phyloP scores from a whole-genome alignment of 176 grass and related monocot species.

The Cenchrus americanus region DNA sequence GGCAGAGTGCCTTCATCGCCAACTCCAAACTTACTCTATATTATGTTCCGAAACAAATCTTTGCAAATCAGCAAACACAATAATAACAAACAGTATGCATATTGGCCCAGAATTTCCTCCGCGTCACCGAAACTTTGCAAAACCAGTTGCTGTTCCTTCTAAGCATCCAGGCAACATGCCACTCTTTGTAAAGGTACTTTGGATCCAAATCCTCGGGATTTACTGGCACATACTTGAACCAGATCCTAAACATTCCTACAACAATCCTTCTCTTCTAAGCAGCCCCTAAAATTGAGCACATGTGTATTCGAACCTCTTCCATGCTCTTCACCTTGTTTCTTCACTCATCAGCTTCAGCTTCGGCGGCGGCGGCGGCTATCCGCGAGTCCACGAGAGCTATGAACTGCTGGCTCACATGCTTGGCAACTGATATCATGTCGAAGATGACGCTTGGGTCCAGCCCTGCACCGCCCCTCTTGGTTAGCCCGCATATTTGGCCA shows the following conservation, averaged over 20 bases:
- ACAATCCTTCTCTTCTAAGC: neutral
- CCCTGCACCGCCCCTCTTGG: conserved; percentile 74
- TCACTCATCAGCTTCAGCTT: conserved; percentile 40
- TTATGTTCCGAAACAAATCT: too few species aligned
- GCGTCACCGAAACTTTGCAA: neutral
- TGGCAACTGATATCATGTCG: conserved; percentile 86
- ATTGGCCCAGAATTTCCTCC: neutral
- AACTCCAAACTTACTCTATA: too few species aligned
- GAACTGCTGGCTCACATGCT: conserved; percentile 65
- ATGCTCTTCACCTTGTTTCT: neutral
- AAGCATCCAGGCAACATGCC: neutral
- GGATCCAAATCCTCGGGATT: neutral
- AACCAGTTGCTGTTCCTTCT: neutral
- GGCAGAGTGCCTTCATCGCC: too few species aligned
- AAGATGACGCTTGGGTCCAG: conserved; percentile 80
- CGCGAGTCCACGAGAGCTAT: conserved; percentile 64
- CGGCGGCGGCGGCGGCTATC: conserved; percentile 56
- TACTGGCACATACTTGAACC: neutral
- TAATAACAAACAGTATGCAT: too few species aligned
- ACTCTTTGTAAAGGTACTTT: neutral
- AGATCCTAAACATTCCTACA: neutral
- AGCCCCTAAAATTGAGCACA: neutral
- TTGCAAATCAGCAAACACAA: too few species aligned
- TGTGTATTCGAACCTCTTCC: neutral
- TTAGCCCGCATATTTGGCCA: conserved; percentile 75